Percentiles rank a stretch among this genome's conserved stretches.
Evolutionary conservation across 2,329 filamentous ascomycete species (phyloP).

Genomic region (Sphaceloma murrayae): DNA sequence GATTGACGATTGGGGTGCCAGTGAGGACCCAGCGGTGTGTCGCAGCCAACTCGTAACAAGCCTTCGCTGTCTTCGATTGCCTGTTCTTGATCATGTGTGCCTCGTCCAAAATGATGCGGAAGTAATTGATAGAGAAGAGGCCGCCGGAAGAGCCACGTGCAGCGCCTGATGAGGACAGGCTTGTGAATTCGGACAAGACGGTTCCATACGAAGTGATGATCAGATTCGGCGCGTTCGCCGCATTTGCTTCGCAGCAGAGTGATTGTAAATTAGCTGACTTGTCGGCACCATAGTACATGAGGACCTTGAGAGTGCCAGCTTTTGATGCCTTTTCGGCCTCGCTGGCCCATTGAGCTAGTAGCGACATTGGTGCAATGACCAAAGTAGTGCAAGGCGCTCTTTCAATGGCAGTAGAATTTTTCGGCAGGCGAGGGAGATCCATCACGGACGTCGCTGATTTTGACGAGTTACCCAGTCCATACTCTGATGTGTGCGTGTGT

Average conservation of each 20-base stretch:
- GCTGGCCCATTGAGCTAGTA: conserved; percentile 94
- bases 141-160: conserved; percentile 55
- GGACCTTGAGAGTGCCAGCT: conserved; percentile 67
- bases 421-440: conserved; percentile 52
- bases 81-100: conserved; percentile 83
- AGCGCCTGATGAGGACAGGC: conserved; percentile 57
- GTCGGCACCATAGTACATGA: conserved; percentile 87
- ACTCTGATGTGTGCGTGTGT: conserved; percentile 65
- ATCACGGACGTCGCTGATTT: conserved; percentile 36
- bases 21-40: conserved; percentile 88
- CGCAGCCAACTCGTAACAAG: conserved; percentile 81
- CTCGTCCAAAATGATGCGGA: conserved; percentile 90
- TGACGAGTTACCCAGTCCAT: conserved; percentile 16
- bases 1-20: conserved; percentile 93
- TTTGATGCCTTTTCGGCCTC: conserved; percentile 87
- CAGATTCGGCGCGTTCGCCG: conserved; percentile 68
- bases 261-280: conserved; percentile 69
- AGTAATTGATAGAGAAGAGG: conserved; percentile 87
- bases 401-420: conserved; percentile 48
- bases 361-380: conserved; percentile 92
- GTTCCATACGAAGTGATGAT: conserved; percentile 93
- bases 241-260: conserved; percentile 67
- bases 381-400: conserved; percentile 80
- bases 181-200: conserved; percentile 79
- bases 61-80: conserved; percentile 85